Evolutionary conservation across 768 basidiomycete species (phyloP).

Genomic region (Leccinum olivaceopallidum): DNA sequence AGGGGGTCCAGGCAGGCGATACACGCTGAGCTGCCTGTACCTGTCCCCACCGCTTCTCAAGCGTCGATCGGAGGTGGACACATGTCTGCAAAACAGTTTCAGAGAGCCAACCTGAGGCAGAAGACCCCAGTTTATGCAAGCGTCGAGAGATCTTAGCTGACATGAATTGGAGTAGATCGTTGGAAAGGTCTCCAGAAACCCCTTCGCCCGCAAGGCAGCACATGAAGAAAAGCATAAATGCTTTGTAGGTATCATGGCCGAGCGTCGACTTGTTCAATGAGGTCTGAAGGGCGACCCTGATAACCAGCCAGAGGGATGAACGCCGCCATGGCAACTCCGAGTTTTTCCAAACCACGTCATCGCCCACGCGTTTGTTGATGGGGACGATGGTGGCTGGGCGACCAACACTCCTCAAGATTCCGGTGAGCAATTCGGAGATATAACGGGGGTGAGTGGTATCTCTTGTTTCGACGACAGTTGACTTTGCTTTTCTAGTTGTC

Average conservation of each 20-base stretch:
- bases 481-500: neutral
- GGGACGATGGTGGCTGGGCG: slow-evolving; percentile 12
- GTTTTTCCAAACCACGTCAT: slow-evolving; percentile 19
- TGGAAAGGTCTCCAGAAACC: neutral
- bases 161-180: slow-evolving; percentile 2
- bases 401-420: slow-evolving; percentile 41
- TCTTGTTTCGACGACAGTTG: neutral
- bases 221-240: slow-evolving; percentile 33
- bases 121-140: neutral
- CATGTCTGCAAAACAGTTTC: neutral
- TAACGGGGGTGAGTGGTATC: slow-evolving; percentile 1
- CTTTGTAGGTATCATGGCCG: slow-evolving; percentile 27
- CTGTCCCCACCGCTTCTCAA: slow-evolving; percentile 3
- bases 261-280: slow-evolving; percentile 23
- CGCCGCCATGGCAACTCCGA: slow-evolving; percentile 46
- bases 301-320: slow-evolving; percentile 47
- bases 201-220: slow-evolving; percentile 7
- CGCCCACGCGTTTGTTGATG: slow-evolving; percentile 44
- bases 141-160: neutral
- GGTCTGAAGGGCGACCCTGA: slow-evolving; percentile 45
- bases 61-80: neutral
- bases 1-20: slow-evolving; percentile 33
- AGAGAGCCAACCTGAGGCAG: neutral
- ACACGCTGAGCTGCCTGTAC: neutral
- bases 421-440: slow-evolving; percentile 38